Base-by-base conservation (phyloP, 441 rosid genomes). In the Macaranga tanarius region DNA sequence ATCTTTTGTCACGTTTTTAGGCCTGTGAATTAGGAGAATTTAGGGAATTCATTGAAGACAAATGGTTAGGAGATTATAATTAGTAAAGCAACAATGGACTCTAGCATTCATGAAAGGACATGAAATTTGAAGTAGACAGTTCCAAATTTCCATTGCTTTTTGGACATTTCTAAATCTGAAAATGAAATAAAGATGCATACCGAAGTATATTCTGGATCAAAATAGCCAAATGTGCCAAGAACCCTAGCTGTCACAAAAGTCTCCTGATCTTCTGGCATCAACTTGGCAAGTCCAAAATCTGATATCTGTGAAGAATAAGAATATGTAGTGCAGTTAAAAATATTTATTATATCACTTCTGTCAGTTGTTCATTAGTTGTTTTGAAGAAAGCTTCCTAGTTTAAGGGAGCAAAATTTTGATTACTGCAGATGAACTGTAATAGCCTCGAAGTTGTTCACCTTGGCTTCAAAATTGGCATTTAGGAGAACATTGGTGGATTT, bases 221-320 rank as follows among this genome's bases (percentile, higher is more conserved):
- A 92, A 76, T 94, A 94, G 83, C 99, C 99, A 69, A 94, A 94
- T 22, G 97, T 92, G 73, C 99, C 99, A 0, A 94, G 91, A 81
- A 94, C 96, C 78, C 90, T 86, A 40, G 99, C 99, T 31, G 97
- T 92, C 61, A 88, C 88, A 38, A 79, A 86, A 42, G 78, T 86
- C 65, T 94, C 94, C 78, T 90, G 88, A 70, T 97, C 99, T 66
- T 87, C 97, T 62, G 97, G 99, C 97, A 94, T 92, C 75, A 94
- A 71, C 86, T 94, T 94, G 77, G 99, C 97, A 23, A 92, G 90
- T 72, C 99, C 99, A 44, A 94, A 92, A 79, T 94, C 97, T 5
- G 97, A 92, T 81, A 94, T 94, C 99, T 92, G 80, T 51, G 54
- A 26, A 62, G 64, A 65, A 56, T 59, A 65, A 67, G 47, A 69